Conservation (phyloP, 2,329 filamentous ascomycete species). For the Neonectria sp. region DNA sequence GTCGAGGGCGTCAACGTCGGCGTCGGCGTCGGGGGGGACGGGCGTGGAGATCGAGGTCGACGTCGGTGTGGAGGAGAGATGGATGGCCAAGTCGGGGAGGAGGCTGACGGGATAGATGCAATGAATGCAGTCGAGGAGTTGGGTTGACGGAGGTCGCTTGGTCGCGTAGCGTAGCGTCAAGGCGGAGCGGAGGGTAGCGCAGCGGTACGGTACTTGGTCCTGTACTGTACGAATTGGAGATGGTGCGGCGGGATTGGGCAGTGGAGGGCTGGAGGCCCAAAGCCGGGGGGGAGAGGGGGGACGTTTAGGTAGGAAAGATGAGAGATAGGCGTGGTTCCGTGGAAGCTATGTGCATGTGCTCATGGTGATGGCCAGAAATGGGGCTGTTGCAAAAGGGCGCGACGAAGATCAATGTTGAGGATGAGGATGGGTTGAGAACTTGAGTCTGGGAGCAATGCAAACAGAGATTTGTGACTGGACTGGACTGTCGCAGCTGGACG, state of each 20-base stretch:
- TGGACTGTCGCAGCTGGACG: constrained; percentile 1
- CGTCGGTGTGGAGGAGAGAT: constrained; percentile 30
- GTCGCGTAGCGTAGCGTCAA: constrained; percentile 32
- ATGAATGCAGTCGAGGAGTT: constrained; percentile 46
- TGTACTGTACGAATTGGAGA: constrained; percentile 28
- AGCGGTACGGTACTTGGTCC: constrained; percentile 19
- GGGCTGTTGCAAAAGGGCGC: not conserved
- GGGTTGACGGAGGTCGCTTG: constrained; percentile 25
- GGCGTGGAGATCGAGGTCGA: constrained; percentile 27
- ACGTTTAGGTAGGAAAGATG: constrained; percentile 25
- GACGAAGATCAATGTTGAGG: constrained; percentile 11
- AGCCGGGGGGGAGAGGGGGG: constrained; percentile 31
- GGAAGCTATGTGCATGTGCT: constrained; percentile 29
- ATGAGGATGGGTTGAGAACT: not conserved
- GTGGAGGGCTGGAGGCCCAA: constrained; percentile 46
- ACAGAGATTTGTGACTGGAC: constrained; percentile 1
- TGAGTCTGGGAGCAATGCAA: constrained; percentile 3
- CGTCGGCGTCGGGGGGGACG: constrained; percentile 39
- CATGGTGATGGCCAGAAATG: constrained; percentile 26
- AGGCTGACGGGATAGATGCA: constrained; percentile 39
- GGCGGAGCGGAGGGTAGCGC: constrained; percentile 27
- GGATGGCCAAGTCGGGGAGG: constrained; percentile 35
- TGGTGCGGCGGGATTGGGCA: constrained; percentile 45
- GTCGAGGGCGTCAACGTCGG: constrained; percentile 28
- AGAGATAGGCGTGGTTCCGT: constrained; percentile 27